phyloP scores from a whole-genome alignment of 1,284 basidiomycete species.

The Blastosporella zonata region DNA sequence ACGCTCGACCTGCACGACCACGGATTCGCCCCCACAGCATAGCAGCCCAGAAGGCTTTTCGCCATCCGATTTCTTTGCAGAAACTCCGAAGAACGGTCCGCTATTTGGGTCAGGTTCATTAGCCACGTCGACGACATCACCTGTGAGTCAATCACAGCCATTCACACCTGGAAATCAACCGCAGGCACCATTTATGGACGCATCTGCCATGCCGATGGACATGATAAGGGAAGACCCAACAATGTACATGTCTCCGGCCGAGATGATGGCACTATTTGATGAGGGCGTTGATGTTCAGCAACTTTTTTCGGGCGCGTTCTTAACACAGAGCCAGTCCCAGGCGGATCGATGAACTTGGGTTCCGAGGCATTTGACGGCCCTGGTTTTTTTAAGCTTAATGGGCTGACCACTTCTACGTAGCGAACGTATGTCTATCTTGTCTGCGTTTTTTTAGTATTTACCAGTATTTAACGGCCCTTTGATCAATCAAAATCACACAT shows the following conservation, averaged over 20 bases:
- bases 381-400: conserved; percentile 34
- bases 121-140: conserved; percentile 7
- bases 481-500: not conserved
- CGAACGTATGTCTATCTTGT: conserved; percentile 16
- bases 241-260: conserved; percentile 40
- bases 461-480: conserved; percentile 9
- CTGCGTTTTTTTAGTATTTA: conserved; percentile 7
- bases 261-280: conserved; percentile 44
- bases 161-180: conserved; percentile 13
- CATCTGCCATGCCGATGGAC: conserved; percentile 32
- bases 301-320: conserved; percentile 33
- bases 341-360: conserved; percentile 10
- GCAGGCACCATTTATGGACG: conserved; percentile 30
- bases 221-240: conserved; percentile 37
- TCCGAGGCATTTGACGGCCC: conserved; percentile 22
- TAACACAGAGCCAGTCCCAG: conserved; percentile 19
- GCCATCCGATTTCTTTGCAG: conserved; percentile 58
- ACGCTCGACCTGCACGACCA: conserved; percentile 37
- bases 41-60: conserved; percentile 65
- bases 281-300: conserved; percentile 36
- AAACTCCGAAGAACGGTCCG: conserved; percentile 15
- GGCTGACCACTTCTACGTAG: conserved; percentile 37
- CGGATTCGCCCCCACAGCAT: conserved; percentile 52
- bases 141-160: conserved; percentile 10
- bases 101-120: conserved; percentile 13